phyloP scores from a whole-genome alignment of 768 basidiomycete species.

The Steccherinum ochraceum region DNA sequence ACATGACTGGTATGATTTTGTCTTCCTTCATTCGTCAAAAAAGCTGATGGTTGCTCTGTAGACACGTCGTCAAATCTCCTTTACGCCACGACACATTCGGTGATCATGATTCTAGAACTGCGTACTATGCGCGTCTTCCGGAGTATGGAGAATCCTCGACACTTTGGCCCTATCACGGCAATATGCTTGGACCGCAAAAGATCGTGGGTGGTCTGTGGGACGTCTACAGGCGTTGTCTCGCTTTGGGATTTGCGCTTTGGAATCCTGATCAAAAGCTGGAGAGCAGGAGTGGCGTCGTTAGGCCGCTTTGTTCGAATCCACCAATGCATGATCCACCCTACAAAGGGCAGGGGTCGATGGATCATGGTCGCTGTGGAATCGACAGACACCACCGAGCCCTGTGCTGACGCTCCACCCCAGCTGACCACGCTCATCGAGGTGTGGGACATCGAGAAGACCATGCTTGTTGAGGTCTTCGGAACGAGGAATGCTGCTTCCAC shows the following conservation, averaged over 20 bases:
- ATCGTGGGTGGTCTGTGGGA: conserved; percentile 87
- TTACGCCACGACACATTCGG: conserved; percentile 78
- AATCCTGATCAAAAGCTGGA: conserved; percentile 83
- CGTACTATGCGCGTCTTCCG: conserved; percentile 76
- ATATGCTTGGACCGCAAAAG: conserved; percentile 80
- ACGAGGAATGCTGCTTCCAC: conserved; percentile 41
- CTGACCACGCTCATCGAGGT: conserved; percentile 62
- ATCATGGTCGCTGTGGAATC: conserved; percentile 67
- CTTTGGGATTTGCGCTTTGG: conserved; percentile 98
- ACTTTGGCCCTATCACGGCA: conserved; percentile 81
- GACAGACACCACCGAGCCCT: neutral
- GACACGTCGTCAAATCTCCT: conserved; percentile 79
- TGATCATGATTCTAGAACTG: conserved; percentile 72
- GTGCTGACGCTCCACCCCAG: conserved; percentile 26
- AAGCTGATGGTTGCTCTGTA: conserved; percentile 14
- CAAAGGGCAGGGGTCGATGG: conserved; percentile 85
- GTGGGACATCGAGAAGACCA: conserved; percentile 85
- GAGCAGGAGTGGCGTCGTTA: conserved; percentile 50
- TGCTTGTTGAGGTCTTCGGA: conserved; percentile 74
- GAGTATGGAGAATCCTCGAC: conserved; percentile 76
- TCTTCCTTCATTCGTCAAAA: neutral
- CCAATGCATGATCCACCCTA: conserved; percentile 77
- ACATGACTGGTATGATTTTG: conserved; percentile 54
- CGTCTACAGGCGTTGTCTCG: conserved; percentile 75
- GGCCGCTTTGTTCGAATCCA: conserved; percentile 56